phyloP scores from a whole-genome alignment of 805 yeast species.

The Pichia phayaonensis region DNA sequence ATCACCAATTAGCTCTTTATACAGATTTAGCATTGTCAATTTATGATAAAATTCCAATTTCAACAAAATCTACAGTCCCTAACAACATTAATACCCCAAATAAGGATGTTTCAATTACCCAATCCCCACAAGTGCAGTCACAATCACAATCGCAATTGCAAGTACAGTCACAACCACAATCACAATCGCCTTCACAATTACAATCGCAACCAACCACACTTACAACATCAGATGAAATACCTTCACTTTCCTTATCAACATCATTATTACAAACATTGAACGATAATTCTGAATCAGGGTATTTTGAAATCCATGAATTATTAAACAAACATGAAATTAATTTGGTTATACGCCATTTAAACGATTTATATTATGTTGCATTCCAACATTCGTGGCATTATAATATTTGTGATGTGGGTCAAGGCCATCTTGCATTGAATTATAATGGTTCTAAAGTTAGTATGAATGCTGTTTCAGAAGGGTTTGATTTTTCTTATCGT shows the following conservation, averaged over 20 bases:
- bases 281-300: conserved; percentile 23
- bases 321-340: conserved; percentile 34
- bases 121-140: neutral
- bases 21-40: conserved; percentile 51
- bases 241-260: conserved; percentile 22
- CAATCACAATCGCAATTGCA: neutral
- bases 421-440: conserved; percentile 40
- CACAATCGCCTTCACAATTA: neutral
- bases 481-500: conserved; percentile 46
- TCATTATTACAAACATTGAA: conserved; percentile 11
- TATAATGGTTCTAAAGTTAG: conserved; percentile 28
- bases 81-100: neutral
- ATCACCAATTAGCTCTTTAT: conserved; percentile 37
- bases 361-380: conserved; percentile 55
- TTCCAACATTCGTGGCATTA: conserved; percentile 75
- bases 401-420: conserved; percentile 54
- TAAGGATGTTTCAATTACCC: neutral
- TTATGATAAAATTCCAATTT: conserved; percentile 55
- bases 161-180: neutral
- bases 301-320: conserved; percentile 35
- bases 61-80: conserved; percentile 22
- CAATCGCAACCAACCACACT: neutral
- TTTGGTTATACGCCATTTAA: conserved; percentile 39
- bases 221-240: conserved; percentile 22
- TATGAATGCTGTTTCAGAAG: conserved; percentile 47